Evolutionary conservation across 176 grass and related monocot species (phyloP).

Genomic region (Triticum aestivum): IWGSC_CS_RefSeq_v2.1 NC_057799.1:45714872-45715371

Average conservation of each 20-base stretch:
- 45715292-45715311: slow-evolving; percentile 82
- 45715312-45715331: slow-evolving; percentile 80
- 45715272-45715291: slow-evolving; percentile 94
- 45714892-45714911: neutral
- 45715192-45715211: neutral
- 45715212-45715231: neutral
- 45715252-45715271: slow-evolving; percentile 95
- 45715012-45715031: neutral
- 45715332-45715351: slow-evolving; percentile 87
- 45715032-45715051: neutral
- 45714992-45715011: neutral
- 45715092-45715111: slow-evolving; percentile 84
- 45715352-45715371: slow-evolving; percentile 75
- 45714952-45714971: no score
- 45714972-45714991: neutral
- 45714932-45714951: neutral
- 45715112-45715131: slow-evolving; percentile 95
- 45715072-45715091: slow-evolving; percentile 24
- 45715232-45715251: slow-evolving; percentile 74
- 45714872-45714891: neutral
- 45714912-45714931: neutral
- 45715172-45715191: neutral
- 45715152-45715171: neutral
- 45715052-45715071: neutral
- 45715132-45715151: slow-evolving; percentile 53